These are phyloP conservation scores for Termitomyces sp. DNA, from an alignment of 768 basidiomycete species.

Conservation along the genomic window DNA sequence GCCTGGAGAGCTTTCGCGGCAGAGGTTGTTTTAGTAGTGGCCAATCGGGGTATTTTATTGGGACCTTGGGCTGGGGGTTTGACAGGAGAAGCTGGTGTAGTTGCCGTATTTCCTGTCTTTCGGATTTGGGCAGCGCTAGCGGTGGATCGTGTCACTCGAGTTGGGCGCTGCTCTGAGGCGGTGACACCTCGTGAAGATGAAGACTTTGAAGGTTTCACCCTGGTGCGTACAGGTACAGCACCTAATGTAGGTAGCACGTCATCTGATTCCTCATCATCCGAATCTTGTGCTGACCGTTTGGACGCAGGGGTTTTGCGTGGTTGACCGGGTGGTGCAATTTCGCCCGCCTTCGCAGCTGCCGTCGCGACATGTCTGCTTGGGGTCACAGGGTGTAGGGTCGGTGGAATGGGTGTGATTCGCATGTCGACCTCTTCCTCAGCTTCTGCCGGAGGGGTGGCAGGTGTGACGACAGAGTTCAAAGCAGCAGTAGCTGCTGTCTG, in stretches of 20 bases:
- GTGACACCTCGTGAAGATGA: constrained; percentile 42
- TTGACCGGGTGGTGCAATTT: constrained; percentile 74
- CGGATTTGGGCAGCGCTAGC: constrained; percentile 51
- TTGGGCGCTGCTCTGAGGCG: constrained; percentile 66
- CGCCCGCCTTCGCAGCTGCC: constrained; percentile 64
- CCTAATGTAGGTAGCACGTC: constrained; percentile 64
- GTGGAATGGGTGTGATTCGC: constrained; percentile 33
- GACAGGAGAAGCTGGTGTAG: constrained; percentile 33
- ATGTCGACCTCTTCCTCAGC: constrained; percentile 56
- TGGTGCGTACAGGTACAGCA: constrained; percentile 36
- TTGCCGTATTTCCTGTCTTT: constrained; percentile 37
- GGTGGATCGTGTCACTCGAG: constrained; percentile 68
- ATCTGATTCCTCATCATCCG: constrained; percentile 59
- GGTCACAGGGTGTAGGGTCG: constrained; percentile 62
- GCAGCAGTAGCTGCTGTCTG: constrained; percentile 32
- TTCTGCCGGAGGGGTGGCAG: constrained; percentile 79
- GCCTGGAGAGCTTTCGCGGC: constrained; percentile 38
- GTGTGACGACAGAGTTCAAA: constrained; percentile 50
- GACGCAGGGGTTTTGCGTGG: constrained; percentile 83
- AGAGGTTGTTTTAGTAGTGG: constrained; percentile 44
- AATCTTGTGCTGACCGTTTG: constrained; percentile 64
- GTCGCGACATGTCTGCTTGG: constrained; percentile 71
- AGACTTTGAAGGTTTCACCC: constrained; percentile 32
- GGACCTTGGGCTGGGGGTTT: constrained; percentile 45
- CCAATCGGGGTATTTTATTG: constrained; percentile 67